Base-by-base conservation (phyloP, 495 filamentous ascomycete species). In the Patellaria atrata region DNA sequence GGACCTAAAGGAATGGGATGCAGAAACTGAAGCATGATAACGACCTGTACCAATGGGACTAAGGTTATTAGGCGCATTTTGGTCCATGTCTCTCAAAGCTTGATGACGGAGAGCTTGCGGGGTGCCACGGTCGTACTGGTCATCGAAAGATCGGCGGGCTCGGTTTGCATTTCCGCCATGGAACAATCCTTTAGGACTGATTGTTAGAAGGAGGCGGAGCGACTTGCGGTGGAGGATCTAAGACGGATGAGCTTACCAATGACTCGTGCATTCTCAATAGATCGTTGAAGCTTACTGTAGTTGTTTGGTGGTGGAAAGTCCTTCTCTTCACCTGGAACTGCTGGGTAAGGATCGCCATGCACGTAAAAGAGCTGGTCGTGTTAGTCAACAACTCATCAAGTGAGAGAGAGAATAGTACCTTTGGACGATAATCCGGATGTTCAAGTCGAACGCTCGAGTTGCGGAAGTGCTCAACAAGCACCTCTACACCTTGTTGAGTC, bases 391-490 rank as follows among this genome's bases (percentile, higher is more conserved):
- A 8, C 16, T 33, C 30, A 5, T 8, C 8, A 14, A 2, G 32
- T 34, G 13, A 34, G 32, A 14, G 3, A 20, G 9, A 23, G 11
- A 12, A 13, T 34, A 22, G 5, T 34, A 86, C 82, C 65, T 89
- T 91, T 2, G 87, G 87, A 7, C 85, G 78, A 50, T 79, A 87
- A 14, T 75, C 73, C 4, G 71, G 63, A 26, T 75, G 67, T 56
- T 94, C 83, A 8, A 84, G 60, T 80, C 94, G 94, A 10, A 97
- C 84, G 3, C 80, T 82, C 34, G 83, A 93, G 58, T 97, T 97
- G 14, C 87, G 77, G 57, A 97, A 96, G 45, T 94, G 92, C 49
- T 89, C 77, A 21, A 94, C 70, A 5, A 94, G 65, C 35, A 80
- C 83, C 51, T 92, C 87, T 41, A 75, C 75, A 24, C 87, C 89